Evolutionary conservation across 2,329 filamentous ascomycete species (phyloP), one percentile per base, ranked within the genome.

Genomic region (Ophiognomonia clavigignenti-juglandacearum): DNA sequence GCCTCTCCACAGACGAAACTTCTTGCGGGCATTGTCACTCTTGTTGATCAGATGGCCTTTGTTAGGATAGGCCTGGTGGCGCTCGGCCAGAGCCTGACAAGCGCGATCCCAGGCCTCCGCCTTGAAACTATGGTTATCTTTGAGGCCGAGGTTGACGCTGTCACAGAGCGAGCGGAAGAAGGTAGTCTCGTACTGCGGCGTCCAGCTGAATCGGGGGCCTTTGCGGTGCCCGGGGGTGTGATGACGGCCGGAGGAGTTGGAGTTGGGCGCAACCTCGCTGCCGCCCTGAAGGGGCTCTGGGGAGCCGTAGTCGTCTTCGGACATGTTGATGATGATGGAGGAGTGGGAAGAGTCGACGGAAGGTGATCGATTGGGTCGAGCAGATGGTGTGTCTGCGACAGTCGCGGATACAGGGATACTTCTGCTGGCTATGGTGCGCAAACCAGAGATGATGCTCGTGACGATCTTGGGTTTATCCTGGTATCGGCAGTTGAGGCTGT

Each of bases 21-120:
- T 76, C 61, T 82, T 82, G 42, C 78, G 71, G 50, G 78, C 78
- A 61, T 82, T 82, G 63, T 82, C 78, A 53, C 75, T 78, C 64
- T 82, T 82, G 66, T 82, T 82, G 61, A 82, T 79, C 29, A 82
- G 72, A 45, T 82, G 78, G 55, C 71, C 74, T 64, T 81, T 81
- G 52, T 77, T 72, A n/a, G 77, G 76, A 53, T 71, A 78, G 38
- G 77, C 76, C 57, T 68, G 68, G 56, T 81, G 78, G 45, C 70
- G 71, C 24, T 77, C 73, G 62, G 75, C 71, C 45, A 82, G 63
- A 26, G 75, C 76, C 39, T 69, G 65, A 46, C 73, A 71, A 38
- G 78, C 78, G 53, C 75, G 74, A 47, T 80, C 75, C 78, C 78
- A 82, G 2, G 77, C 78, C 57, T 80, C 77, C 16, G 73, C 68